phyloP scores from a whole-genome alignment of 768 basidiomycete species.

The Suillus subaureus region DNA sequence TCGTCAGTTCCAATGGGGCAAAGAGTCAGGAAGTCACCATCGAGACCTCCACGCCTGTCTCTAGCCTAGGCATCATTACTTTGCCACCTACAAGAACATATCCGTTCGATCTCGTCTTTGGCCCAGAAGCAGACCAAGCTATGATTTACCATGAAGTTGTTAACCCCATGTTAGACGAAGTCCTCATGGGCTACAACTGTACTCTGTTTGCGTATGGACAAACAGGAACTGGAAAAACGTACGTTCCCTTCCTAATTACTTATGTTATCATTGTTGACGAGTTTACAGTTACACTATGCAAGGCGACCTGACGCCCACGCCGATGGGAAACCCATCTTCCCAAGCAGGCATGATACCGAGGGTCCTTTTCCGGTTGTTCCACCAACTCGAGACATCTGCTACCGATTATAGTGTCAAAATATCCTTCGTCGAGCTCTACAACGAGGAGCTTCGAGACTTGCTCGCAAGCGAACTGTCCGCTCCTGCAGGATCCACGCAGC shows the following conservation, averaged over 20 bases:
- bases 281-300: constrained; percentile 90
- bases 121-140: constrained; percentile 94
- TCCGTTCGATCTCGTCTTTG: constrained; percentile 94
- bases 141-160: constrained; percentile 95
- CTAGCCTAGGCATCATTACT: constrained; percentile 72
- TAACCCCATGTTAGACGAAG: constrained; percentile 88
- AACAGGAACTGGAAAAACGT: constrained; percentile 99
- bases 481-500: constrained; percentile 67
- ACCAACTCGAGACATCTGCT: constrained; percentile 75
- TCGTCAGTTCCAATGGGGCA: constrained; percentile 77
- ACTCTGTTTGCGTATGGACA: constrained; percentile 98
- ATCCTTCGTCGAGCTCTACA: constrained; percentile 95
- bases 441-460: constrained; percentile 96
- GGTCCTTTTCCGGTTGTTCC: constrained; percentile 87
- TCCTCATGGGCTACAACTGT: constrained; percentile 95
- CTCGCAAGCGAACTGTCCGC: constrained; percentile 77
- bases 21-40: constrained; percentile 78
- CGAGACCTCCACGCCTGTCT: constrained; percentile 70
- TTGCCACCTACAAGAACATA: constrained; percentile 84
- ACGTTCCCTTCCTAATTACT: constrained; percentile 34
- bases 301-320: constrained; percentile 83
- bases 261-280: constrained; percentile 16
- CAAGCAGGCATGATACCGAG: constrained; percentile 97
- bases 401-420: constrained; percentile 91
- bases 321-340: constrained; percentile 84